A percentile compares a stretch with the other conserved stretches of the same genome.
Evolutionary conservation across 192 early-diverging fungal species (phyloP).

Genomic region (Umbelopsis sp.): DNA sequence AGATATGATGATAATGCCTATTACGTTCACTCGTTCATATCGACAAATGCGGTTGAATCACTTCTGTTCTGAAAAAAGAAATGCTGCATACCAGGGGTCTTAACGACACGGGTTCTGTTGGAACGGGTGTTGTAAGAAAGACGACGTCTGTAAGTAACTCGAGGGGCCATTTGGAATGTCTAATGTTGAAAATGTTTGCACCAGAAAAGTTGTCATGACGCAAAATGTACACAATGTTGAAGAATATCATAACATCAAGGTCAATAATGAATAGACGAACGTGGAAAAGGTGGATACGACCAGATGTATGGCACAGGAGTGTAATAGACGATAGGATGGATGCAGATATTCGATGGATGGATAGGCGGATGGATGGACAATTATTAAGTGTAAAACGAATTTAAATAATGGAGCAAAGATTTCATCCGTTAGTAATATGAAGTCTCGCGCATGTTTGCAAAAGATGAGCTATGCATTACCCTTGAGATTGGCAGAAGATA

Average conservation of each 20-base stretch:
- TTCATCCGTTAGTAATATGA: slow-evolving; percentile 3
- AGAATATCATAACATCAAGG: neutral
- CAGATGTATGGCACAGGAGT: neutral
- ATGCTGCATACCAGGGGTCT: slow-evolving; percentile 71
- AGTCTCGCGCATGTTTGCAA: neutral
- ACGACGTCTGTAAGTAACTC: slow-evolving; percentile 84
- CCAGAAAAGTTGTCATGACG: neutral
- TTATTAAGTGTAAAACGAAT: neutral
- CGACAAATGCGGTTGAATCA: neutral
- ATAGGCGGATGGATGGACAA: neutral
- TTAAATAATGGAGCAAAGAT: neutral
- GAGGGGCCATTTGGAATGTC: slow-evolving; percentile 64
- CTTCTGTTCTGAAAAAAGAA: neutral
- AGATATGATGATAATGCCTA: neutral
- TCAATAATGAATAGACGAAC: neutral
- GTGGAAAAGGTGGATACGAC: too few relatives aligned
- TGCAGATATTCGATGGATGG: neutral
- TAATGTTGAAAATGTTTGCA: slow-evolving; percentile 7
- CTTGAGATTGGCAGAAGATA: slow-evolving; percentile 15
- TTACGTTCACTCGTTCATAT: neutral
- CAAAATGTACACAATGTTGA: neutral
- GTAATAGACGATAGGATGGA: neutral
- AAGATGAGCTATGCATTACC: neutral
- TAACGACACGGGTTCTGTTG: slow-evolving; percentile 83
- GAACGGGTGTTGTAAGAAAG: slow-evolving; percentile 90